Evolutionary conservation across 257 asterid species (phyloP).

Genomic region (Sherardia arvensis): DNA sequence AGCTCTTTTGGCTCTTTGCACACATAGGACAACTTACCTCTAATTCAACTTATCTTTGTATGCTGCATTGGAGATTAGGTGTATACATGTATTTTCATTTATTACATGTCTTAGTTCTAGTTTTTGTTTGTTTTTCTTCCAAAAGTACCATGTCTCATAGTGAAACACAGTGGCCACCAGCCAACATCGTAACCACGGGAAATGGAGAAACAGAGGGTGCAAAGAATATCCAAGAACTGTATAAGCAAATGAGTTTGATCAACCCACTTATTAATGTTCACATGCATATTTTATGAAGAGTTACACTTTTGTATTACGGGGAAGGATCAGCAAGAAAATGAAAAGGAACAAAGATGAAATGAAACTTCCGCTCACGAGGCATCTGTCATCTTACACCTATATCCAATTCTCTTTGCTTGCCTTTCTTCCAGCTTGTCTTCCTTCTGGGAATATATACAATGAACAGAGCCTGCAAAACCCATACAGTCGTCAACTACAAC

Average conservation of each 20-base stretch:
- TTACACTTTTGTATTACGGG: background rate
- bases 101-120: too few species aligned
- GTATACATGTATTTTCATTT: too few species aligned
- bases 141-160: background rate
- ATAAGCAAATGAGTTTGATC: background rate
- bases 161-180: background rate
- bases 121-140: too few species aligned
- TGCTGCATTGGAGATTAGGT: too few species aligned
- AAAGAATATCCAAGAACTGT: background rate
- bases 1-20: too few species aligned
- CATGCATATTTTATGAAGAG: background rate
- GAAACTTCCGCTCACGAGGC: background rate
- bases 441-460: constrained; percentile 6
- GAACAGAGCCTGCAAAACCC: constrained; percentile 5
- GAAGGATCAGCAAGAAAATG: background rate
- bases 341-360: constrained; percentile 1
- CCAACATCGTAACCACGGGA: background rate
- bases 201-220: background rate
- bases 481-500: background rate
- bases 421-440: background rate
- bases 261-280: constrained; percentile 3
- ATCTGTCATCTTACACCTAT: constrained; percentile 3
- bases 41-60: too few species aligned
- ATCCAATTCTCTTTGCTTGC: background rate
- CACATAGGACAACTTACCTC: too few species aligned